Base-by-base conservation (phyloP, 1,139 yeast species). In the Taphrina wiesneri region DNA sequence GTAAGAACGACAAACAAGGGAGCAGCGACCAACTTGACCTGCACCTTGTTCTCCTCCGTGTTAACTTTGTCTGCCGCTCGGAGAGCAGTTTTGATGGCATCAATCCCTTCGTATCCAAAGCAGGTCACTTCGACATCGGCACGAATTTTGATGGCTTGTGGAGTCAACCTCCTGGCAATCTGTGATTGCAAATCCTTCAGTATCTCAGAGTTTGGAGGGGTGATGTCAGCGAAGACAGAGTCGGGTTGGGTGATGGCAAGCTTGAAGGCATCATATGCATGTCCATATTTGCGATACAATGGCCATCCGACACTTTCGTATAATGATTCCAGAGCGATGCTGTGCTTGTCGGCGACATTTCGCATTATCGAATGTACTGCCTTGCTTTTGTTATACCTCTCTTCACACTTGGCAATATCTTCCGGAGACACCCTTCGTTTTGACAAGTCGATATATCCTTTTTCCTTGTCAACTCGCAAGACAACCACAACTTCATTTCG, bases 391-490 rank as follows among this genome's bases (percentile, higher is more conserved):
- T 90, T 93, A 80, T 90, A 93, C 79, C 96, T 87, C 80, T 93
- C 99, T 79, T 93, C 99, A 82, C 99, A 95, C 79, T 90, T 91
- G 74, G 88, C 86, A 72, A 95, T 93, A 77, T 95, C 99, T 80
- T 95, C 99, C 47, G 97, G 87, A n/a, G 96, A 88, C 66, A 93
- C 99, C 78, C 97, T 87, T 84, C 98, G 92, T 79, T 93, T 93
- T 69, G 98, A 92, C 76, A 93, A 83, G 80, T 93, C 99, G 77
- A 93, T 93, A 79, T 93, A 93, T n/a, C 74, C 99, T 79, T 93
- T 93, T 78, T 95, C 99, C 79, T 91, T 92, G 80, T 93, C 99
- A 70, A 93, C 99, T 82, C 99, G 89, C 77, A 93, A 83, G n/a
- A 95, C 99, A 68, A 93, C 98, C 36, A 95, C 99, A 68, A 93